Base-by-base conservation (phyloP, 768 basidiomycete species). In the Leccinum uliginosum region DNA sequence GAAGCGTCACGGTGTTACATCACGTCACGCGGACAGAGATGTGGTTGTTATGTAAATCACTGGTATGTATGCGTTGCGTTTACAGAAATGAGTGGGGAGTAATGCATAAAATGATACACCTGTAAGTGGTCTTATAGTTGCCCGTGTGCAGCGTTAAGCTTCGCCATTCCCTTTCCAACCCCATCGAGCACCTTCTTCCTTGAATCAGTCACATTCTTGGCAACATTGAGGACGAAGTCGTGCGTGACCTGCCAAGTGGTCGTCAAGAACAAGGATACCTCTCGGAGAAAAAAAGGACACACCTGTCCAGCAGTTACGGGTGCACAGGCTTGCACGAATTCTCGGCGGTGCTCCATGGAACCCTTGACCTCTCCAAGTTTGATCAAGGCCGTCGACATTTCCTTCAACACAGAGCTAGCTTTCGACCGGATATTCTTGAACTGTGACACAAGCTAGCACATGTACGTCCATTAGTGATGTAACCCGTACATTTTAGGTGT, bases 131-230 rank as follows among this genome's bases (percentile, higher is more conserved):
- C 29, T 59, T 53, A 74, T 55, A 62, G 51, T 56, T 73, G 63
- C 38, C 67, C 64, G 44, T 82, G 75, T 11, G 71, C 74, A 35
- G 76, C 70, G 63, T 73, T 75, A 47, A 87, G 68, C 50, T 82
- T 83, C n/a, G 69, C 64, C 54, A 88, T 76, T 17, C 91, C 89
- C 66, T 86, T 90, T 27, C 82, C 84, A 43, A 85, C 74, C 26
- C 89, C 89, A 54, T 89, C 88, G 21, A 84, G 69, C 7, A 86
- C 80, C 69, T 84, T 88, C 69, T 82, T 88, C 43, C 86, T 83
- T 3, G 89, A 74, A 26, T 93, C 89, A 6, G 77, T 80, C 38
- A 87, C 71, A 63, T 76, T 87, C 74, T 87, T 89, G 12, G 81
- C 82, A 26, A 86, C 70, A 21, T 76, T 76, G 55, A 82, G 68